Evolutionary conservation across 768 basidiomycete species (phyloP), one percentile per base, ranked within the genome.

Genomic region (Cystoderma amianthinum): DNA sequence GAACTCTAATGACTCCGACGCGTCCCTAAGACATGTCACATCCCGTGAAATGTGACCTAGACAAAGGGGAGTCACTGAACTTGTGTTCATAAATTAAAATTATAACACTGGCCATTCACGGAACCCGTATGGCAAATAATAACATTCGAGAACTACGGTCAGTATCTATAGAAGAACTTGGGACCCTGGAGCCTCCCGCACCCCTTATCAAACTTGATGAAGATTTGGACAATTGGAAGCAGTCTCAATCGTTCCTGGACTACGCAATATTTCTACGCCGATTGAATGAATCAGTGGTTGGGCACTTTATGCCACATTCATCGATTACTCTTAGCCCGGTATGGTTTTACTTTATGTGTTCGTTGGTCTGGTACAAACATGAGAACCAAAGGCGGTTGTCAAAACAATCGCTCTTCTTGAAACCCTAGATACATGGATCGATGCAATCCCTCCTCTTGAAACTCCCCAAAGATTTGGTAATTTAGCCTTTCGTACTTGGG

Each of bases 391-490:
- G 82, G 65, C 73, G 9, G 68, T 78, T 25, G 45, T 51, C n/a
- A 53, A 56, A 36, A 59, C 73, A 10, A 48, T 92, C 1, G 52
- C 50, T 3, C 62, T 94, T 45, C 63, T 99, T 13, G 74, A 84
- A 44, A 66, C 68, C 9, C 61, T 96, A 32, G 77, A 81, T 48
- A 46, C 47, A 1, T 91, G 90, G 89, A 79, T 93, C 18, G 78
- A 85, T 25, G 80, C 83, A 19, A 85, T 93, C 6, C 93, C 93
- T 2, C 79, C 83, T 0, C 69, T 77, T 4, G 56, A 74, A 28
- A 76, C 82, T 5, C 76, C 85, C 4, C 94, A 96, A 50, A 73
- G 92, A 7, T 99, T 86, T 56, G 95, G 95, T 1, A 96, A 97
- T 60, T 75, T 93, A 13, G 83, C 89, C 0, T 98, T 97, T 53